Percentiles rank a stretch among this genome's conserved stretches.
Conservation (phyloP, 305 asterid genomes). For the Fraxinus xanthoxyloides region DNA sequence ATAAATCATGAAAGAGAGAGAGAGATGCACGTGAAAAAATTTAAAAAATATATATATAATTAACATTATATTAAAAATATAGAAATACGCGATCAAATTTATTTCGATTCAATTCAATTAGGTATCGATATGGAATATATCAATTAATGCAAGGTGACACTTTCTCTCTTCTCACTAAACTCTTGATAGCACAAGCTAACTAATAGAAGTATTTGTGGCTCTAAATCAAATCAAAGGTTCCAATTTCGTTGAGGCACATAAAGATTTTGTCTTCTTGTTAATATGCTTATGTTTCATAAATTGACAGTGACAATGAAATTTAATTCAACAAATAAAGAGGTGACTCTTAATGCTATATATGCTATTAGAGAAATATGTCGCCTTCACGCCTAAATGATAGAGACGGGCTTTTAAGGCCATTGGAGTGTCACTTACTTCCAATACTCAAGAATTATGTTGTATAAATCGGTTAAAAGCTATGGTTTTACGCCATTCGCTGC, state of each 20-base stretch:
- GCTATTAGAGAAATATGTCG: background rate
- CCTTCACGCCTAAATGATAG: background rate
- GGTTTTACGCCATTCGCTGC: background rate
- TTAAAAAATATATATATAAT: too few species aligned
- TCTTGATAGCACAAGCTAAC: constrained; percentile 17
- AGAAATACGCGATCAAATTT: background rate
- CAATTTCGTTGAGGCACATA: constrained; percentile 29
- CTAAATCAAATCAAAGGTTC: constrained; percentile 7
- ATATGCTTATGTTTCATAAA: constrained; percentile 4
- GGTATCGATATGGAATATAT: background rate
- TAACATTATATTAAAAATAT: too few species aligned
- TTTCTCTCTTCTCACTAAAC: background rate
- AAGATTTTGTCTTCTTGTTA: constrained; percentile 21
- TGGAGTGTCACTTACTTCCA: background rate
- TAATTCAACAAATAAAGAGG: background rate
- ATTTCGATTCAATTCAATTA: background rate
- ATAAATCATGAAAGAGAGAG: background rate
- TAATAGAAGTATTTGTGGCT: constrained; percentile 31
- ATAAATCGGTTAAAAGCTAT: background rate
- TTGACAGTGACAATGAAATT: background rate
- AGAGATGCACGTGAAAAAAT: too few species aligned
- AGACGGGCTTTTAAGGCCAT: background rate
- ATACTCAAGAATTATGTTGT: background rate
- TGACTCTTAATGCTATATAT: background rate
- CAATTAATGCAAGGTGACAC: background rate